phyloP scores from a whole-genome alignment of 2,329 filamentous ascomycete species.

The Fusarium udum region DNA sequence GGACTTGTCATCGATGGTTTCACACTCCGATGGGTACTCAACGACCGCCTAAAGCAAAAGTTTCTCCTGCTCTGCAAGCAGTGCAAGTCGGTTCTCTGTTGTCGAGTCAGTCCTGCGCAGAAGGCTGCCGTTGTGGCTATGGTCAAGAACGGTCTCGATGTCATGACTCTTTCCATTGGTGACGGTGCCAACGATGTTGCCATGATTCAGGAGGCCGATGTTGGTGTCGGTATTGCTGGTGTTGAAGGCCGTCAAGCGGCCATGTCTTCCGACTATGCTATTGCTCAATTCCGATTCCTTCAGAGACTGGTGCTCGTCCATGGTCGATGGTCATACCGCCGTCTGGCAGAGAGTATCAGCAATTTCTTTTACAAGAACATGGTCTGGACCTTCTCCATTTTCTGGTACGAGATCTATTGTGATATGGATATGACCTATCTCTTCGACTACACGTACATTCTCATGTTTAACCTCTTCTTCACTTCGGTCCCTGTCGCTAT shows the following conservation, averaged over 20 bases:
- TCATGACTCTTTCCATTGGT: conserved; percentile 94
- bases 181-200: conserved; percentile 96
- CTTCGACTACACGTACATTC: conserved; percentile 97
- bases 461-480: conserved; percentile 96
- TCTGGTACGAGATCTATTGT: conserved; percentile 97
- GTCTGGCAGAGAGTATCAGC: conserved; percentile 90
- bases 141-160: conserved; percentile 93
- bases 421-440: conserved; percentile 97
- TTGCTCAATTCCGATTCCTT: conserved; percentile 91
- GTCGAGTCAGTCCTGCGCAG: conserved; percentile 94
- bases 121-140: conserved; percentile 97
- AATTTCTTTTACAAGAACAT: conserved; percentile 99
- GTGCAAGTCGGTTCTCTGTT: conserved; percentile 96
- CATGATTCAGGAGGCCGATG: conserved; percentile 97
- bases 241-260: conserved; percentile 91
- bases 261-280: conserved; percentile 96
- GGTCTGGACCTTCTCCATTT: conserved; percentile 94
- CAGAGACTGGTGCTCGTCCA: conserved; percentile 88
- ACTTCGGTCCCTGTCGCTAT: conserved; percentile 94
- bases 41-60: conserved; percentile 85
- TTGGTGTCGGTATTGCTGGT: conserved; percentile 95
- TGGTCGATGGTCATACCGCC: conserved; percentile 94
- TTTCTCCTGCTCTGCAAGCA: conserved; percentile 96
- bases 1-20: conserved; percentile 96
- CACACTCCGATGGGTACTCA: conserved; percentile 85